A percentile compares a stretch with the other conserved stretches of the same genome.
Conservation (phyloP, 768 basidiomycete species). For the Hebeloma cylindrosporum region DNA sequence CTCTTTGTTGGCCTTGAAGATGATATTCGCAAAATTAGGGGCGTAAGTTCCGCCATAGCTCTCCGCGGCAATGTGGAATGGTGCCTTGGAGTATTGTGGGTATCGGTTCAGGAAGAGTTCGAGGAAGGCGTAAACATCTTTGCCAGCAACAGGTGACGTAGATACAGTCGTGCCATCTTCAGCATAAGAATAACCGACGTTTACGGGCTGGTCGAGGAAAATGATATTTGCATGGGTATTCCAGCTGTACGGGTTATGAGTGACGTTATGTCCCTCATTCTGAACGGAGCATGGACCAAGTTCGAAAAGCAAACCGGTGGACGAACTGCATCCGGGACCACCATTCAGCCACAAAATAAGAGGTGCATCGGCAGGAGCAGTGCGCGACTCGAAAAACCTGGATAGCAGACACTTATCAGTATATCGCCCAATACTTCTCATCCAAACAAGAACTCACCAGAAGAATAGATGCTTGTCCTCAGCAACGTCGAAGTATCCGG, state of each 20-base stretch:
- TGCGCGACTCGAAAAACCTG: conserved; percentile 89
- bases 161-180: conserved; percentile 72
- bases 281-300: conserved; percentile 84
- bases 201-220: conserved; percentile 80
- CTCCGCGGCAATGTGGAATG: conserved; percentile 82
- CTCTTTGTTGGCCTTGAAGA: conserved; percentile 75
- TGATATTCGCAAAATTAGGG: conserved; percentile 82
- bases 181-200: conserved; percentile 88
- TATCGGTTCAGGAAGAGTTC: conserved; percentile 78
- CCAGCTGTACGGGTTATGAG: conserved; percentile 82
- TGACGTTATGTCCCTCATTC: conserved; percentile 67
- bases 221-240: conserved; percentile 76
- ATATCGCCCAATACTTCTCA: not conserved
- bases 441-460: conserved; percentile 51
- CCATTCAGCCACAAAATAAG: conserved; percentile 92
- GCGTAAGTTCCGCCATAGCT: conserved; percentile 80
- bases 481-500: conserved; percentile 81
- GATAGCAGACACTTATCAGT: not conserved
- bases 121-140: conserved; percentile 87
- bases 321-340: conserved; percentile 69
- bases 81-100: conserved; percentile 64
- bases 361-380: conserved; percentile 72
- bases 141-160: conserved; percentile 81
- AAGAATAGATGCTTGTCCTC: conserved; percentile 85
- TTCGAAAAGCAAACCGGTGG: conserved; percentile 88